Base-by-base conservation (phyloP, 1,284 basidiomycete species). In the Grifola frondosa region DNA sequence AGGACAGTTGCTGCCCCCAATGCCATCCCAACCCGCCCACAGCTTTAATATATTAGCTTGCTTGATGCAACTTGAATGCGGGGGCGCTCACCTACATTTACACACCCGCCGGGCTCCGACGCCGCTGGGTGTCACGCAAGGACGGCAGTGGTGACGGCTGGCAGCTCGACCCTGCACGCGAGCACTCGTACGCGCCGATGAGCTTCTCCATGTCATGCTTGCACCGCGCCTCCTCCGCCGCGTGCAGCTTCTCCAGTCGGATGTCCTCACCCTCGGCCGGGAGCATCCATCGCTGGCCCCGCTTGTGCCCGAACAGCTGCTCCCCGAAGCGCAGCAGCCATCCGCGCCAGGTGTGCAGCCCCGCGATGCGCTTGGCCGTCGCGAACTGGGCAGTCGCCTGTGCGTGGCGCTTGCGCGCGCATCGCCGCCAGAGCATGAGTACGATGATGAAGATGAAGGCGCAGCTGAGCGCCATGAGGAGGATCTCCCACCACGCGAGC, bases 401-500 rank as follows among this genome's bases (percentile, higher is more conserved):
- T 12, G 75, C 77, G 17, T 88, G 78, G 57, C 76, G 73, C 57
- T 80, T 82, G 60, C 80, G 77, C 30, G 79, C 79, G 30, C 76
- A 78, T 22, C 84, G 74, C 29, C 88, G 78, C 78, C 81, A 88
- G 54, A 73, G 73, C 66, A 79, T 73, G 43, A 90, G 54, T 49
- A 87, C 59, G 30, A 77, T 63, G 28, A 88, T 46, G 60, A 88
- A 84, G 61, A 91, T 82, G 65, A 88, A 84, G 10, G 82, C 80
- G 59, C 84, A 87, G 6, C 88, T 88, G 23, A 88, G 74, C 1
- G 82, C 71, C 84, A 90, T 89, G 46, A 91, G 74, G 30, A 89
- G 70, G 51, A 89, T 89, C 64, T 90, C 72, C 88, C 88, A 91
- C 85, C 87, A 88, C 46, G 70, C 66, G 10, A 90, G 66, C 13